Conservation (phyloP, 1,284 basidiomycete species). For the Cryptococcus deneoformans region DNA sequence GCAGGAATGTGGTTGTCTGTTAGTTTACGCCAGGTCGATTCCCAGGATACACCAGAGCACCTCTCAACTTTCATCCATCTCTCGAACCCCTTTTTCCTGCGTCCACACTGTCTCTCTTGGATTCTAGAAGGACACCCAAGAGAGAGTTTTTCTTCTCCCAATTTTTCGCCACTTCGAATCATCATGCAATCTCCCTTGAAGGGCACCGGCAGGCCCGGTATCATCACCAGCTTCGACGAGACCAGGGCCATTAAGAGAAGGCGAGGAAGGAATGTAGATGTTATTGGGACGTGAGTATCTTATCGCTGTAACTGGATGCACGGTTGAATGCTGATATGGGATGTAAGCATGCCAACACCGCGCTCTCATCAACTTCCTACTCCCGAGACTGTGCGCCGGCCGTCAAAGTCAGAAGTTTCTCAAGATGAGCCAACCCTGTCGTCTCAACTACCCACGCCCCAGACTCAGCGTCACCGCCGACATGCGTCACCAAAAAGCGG, state of each 20-base stretch:
- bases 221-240: constrained; percentile 12
- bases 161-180: background rate
- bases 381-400: constrained; percentile 35
- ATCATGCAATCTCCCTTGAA: constrained; percentile 20
- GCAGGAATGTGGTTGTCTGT: too few relatives aligned
- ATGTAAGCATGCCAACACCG: background rate
- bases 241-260: constrained; percentile 32
- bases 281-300: constrained; percentile 19
- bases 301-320: background rate
- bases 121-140: too few relatives aligned
- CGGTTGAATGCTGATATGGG: background rate
- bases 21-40: too few relatives aligned
- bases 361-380: constrained; percentile 30
- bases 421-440: constrained; percentile 35
- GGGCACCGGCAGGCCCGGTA: constrained; percentile 32
- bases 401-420: constrained; percentile 10
- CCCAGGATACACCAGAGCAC: too few relatives aligned
- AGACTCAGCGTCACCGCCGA: constrained; percentile 53
- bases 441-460: constrained; percentile 55
- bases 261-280: constrained; percentile 31
- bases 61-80: too few relatives aligned
- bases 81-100: too few relatives aligned
- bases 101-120: too few relatives aligned
- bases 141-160: too few relatives aligned
- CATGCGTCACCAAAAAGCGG: background rate